Conservation (phyloP, 1,139 yeast species). For the Ashbya aceris region DNA sequence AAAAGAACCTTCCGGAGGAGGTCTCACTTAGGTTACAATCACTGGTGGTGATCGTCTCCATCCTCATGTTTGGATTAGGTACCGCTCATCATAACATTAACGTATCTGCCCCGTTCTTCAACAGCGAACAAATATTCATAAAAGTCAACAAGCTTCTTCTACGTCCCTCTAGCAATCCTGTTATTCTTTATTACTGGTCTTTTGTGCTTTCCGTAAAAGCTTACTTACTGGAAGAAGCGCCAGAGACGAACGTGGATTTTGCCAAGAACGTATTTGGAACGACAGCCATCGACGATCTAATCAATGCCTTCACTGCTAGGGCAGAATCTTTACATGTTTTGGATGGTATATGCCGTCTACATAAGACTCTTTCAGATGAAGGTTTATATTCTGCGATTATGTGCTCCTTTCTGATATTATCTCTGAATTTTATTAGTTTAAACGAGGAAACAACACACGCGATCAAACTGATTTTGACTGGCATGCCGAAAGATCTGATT, state of each 20-base stretch:
- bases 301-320: conserved; percentile 34
- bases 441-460: conserved; percentile 46
- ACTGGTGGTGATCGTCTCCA: conserved; percentile 40
- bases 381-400: conserved; percentile 48
- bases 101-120: conserved; percentile 35
- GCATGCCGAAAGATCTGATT: conserved; percentile 48
- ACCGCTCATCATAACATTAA: conserved; percentile 36
- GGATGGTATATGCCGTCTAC: conserved; percentile 35
- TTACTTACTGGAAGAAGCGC: conserved; percentile 38
- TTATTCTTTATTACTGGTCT: conserved; percentile 64
- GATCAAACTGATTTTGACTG: conserved; percentile 41
- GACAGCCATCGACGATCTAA: conserved; percentile 15
- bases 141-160: conserved; percentile 33
- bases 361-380: conserved; percentile 39
- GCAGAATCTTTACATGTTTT: conserved; percentile 43
- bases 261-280: conserved; percentile 23
- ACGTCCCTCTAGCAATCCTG: conserved; percentile 36
- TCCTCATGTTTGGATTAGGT: conserved; percentile 48
- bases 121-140: conserved; percentile 36
- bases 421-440: conserved; percentile 54
- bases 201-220: conserved; percentile 51
- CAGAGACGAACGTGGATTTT: conserved; percentile 19
- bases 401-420: conserved; percentile 48
- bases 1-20: conserved; percentile 30
- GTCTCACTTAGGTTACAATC: conserved; percentile 38